phyloP scores from a whole-genome alignment of 495 filamentous ascomycete genomes.

The Podospora pseudoanserina region DNA sequence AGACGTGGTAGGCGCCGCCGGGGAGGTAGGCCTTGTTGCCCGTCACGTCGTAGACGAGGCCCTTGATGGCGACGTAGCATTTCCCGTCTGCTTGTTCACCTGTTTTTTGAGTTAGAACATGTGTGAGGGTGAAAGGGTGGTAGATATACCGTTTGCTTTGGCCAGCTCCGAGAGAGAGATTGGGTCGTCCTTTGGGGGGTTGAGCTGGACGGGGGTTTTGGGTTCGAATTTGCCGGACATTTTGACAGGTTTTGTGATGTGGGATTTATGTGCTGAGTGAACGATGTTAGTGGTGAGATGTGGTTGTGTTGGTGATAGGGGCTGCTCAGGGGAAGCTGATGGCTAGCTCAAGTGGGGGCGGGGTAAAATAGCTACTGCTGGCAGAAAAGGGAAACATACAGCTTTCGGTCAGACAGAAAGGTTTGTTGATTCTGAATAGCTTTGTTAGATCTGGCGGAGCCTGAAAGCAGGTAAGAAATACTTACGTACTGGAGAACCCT shows the following conservation, averaged over 20 bases:
- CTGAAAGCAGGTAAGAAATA: not conserved
- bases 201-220: constrained; percentile 74
- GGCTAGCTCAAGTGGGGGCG: not conserved
- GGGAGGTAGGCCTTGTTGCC: constrained; percentile 81
- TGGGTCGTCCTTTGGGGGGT: constrained; percentile 82
- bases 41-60: constrained; percentile 89
- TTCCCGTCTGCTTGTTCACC: constrained; percentile 58
- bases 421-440: not conserved
- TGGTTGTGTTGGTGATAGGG: not conserved
- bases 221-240: constrained; percentile 77
- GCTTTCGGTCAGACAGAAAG: not conserved
- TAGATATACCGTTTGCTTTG: constrained; percentile 70
- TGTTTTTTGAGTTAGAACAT: constrained; percentile 21
- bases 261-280: not conserved
- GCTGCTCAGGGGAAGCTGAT: not conserved
- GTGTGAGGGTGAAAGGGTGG: not conserved
- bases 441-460: not conserved
- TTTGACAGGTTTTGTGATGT: not conserved
- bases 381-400: not conserved
- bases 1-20: constrained; percentile 81
- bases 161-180: constrained; percentile 72
- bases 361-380: not conserved
- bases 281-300: not conserved
- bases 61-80: constrained; percentile 94
- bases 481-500: not conserved